Conservation (phyloP, 2,329 filamentous ascomycete genomes). For the Monosporascus cannonballus region DNA sequence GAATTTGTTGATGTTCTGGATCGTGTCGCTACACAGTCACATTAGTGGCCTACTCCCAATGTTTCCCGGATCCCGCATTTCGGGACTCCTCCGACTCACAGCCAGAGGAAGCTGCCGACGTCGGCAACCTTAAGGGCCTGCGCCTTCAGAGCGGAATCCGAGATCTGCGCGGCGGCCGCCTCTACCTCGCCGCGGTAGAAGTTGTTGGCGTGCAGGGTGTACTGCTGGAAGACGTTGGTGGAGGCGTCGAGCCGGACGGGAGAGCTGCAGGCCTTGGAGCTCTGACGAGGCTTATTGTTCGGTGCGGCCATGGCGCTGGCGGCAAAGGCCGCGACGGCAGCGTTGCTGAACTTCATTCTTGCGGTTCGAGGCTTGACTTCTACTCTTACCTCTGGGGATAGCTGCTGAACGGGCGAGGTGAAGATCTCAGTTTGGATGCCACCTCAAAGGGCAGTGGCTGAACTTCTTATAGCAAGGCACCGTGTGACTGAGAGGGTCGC, state of each 20-base stretch:
- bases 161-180: conserved; percentile 18
- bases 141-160: conserved; percentile 45
- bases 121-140: conserved; percentile 46
- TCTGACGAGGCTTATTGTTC: conserved; percentile 9
- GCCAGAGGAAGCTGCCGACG: conserved; percentile 50
- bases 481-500: background rate
- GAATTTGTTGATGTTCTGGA: conserved; percentile 45
- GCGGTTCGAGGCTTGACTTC: no score
- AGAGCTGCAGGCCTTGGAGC: conserved; percentile 17
- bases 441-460: conserved; percentile 4
- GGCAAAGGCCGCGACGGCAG: conserved; percentile 20
- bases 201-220: conserved; percentile 26
- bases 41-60: background rate
- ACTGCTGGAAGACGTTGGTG: conserved; percentile 24
- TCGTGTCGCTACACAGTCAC: conserved; percentile 37
- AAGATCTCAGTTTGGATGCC: conserved; percentile 5
- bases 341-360: conserved; percentile 25
- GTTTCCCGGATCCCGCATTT: no score
- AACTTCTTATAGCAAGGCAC: conserved; percentile 20
- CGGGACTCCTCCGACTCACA: conserved; percentile 29
- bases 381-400: no score
- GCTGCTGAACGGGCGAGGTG: conserved; percentile 17
- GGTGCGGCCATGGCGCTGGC: conserved; percentile 23
- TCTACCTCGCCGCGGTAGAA: conserved; percentile 25
- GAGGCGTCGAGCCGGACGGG: conserved; percentile 24